Percentiles rank a stretch among this genome's conserved stretches.
These are phyloP conservation scores for Cytospora paraplurivora DNA, from an alignment of 2,329 filamentous ascomycete genomes.

Conservation along the genomic window DNA sequence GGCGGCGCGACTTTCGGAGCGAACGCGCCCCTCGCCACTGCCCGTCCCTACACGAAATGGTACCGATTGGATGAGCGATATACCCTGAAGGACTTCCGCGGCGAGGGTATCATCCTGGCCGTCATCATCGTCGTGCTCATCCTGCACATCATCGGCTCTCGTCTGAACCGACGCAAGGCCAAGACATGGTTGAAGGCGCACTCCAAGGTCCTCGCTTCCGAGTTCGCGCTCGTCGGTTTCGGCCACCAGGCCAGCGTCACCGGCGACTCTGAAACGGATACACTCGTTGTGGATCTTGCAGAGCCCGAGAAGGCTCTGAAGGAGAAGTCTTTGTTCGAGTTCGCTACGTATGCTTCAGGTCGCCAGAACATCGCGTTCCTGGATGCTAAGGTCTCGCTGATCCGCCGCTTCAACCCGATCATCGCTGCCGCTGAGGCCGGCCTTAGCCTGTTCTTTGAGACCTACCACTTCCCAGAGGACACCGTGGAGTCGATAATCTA, in stretches of 20 bases:
- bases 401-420: slow-evolving; percentile 85
- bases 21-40: slow-evolving; percentile 49
- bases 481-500: slow-evolving; percentile 76
- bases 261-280: slow-evolving; percentile 44
- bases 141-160: slow-evolving; percentile 79
- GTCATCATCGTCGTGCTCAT: slow-evolving; percentile 74
- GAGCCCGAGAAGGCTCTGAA: slow-evolving; percentile 58
- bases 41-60: slow-evolving; percentile 84
- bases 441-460: slow-evolving; percentile 79
- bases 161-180: slow-evolving; percentile 77
- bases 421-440: slow-evolving; percentile 62
- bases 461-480: slow-evolving; percentile 69
- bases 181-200: slow-evolving; percentile 79
- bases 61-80: slow-evolving; percentile 95
- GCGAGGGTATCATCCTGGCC: slow-evolving; percentile 79
- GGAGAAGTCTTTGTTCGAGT: slow-evolving; percentile 88
- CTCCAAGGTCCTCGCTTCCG: slow-evolving; percentile 69
- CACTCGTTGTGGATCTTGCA: slow-evolving; percentile 62
- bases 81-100: slow-evolving; percentile 78
- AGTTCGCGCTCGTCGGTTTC: slow-evolving; percentile 89
- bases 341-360: slow-evolving; percentile 83
- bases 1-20: slow-evolving; percentile 50
- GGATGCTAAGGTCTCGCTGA: slow-evolving; percentile 79
- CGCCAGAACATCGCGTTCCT: slow-evolving; percentile 90
- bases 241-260: slow-evolving; percentile 53